Base-by-base conservation (phyloP, 2,329 filamentous ascomycete genomes). In the Lanzia echinophila region DNA sequence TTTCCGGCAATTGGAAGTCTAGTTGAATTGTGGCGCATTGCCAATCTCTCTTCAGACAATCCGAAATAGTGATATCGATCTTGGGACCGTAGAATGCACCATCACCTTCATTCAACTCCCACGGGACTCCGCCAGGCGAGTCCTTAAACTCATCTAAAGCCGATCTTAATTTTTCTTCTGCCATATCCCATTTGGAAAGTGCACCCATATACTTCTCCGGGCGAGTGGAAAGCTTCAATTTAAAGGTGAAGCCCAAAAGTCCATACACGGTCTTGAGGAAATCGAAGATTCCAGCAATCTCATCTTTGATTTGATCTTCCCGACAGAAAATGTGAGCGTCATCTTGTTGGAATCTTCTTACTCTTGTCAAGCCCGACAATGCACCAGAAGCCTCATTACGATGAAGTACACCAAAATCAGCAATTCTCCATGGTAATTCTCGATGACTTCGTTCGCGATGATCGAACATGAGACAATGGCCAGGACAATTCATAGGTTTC, bases 401-500 rank as follows among this genome's bases (percentile, higher is more conserved):
- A 74, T 99, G 94, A 50, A 99, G 78, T 24, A 95, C 88, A 70
- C 92, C 92, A 71, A 97, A 97, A 69, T 99, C 94, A 49, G 94
- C 92, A 73, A 96, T 87, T 66, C 94, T 82, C 73, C 95, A 86
- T 28, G 94, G 94, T 55, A 99, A 76, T 64, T 97, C 90, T 65
- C 87, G 79, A 72, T 97, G 96, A 71, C 87, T 94, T 65, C 89
- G 82, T 67, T 89, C 87, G 51, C 87, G 82, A 70, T 92, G 86
- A 47, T 80, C 82, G 70, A 96, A 96, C 66, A 96, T 86, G 61
- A 94, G 75, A 71, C 88, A 95, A 72, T 97, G 92, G 28, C 90
- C 90, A 3, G 94, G 94, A 73, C 94, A 99, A 75, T 97, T 97
- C 94, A 97, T 97, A 28, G 92, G 92, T 75, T 97, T 97, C 49